Evolutionary conservation across 202 grass and related monocot genomes (phyloP).

Genomic region (Miscanthus sacchariflorus): DNA sequence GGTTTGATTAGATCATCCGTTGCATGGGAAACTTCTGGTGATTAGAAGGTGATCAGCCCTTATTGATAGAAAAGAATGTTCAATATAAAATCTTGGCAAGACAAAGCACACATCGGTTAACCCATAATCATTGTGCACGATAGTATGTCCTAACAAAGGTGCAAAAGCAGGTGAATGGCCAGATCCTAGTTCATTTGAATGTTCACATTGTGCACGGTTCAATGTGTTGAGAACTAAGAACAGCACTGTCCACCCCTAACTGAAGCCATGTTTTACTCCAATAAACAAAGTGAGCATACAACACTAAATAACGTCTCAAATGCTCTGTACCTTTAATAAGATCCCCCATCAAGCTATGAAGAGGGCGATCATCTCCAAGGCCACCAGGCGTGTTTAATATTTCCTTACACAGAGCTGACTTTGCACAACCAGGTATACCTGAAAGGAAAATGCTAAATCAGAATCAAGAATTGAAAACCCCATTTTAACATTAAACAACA

Average conservation of each 20-base stretch:
- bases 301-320: slow-evolving; percentile 32
- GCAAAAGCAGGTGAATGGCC: background rate
- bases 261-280: slow-evolving; percentile 14
- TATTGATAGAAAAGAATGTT: background rate
- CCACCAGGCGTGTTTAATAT: slow-evolving; percentile 76
- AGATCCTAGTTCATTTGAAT: background rate
- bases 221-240: slow-evolving; percentile 15
- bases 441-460: slow-evolving; percentile 40
- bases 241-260: background rate
- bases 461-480: background rate
- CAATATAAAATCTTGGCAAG: too few relatives aligned
- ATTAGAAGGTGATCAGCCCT: background rate
- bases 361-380: slow-evolving; percentile 87
- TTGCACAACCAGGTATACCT: slow-evolving; percentile 99
- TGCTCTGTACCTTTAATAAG: slow-evolving; percentile 84
- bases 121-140: background rate
- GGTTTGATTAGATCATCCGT: background rate
- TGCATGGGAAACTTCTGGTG: background rate
- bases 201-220: background rate
- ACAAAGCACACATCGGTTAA: background rate
- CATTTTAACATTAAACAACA: background rate
- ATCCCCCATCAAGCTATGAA: slow-evolving; percentile 97
- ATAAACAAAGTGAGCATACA: slow-evolving; percentile 22
- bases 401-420: slow-evolving; percentile 95
- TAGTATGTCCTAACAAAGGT: slow-evolving; percentile 20